Percentiles rank a stretch among this genome's conserved stretches.
Conservation (phyloP, 345 rosid genomes). For the Hevea brasiliensis region DNA sequence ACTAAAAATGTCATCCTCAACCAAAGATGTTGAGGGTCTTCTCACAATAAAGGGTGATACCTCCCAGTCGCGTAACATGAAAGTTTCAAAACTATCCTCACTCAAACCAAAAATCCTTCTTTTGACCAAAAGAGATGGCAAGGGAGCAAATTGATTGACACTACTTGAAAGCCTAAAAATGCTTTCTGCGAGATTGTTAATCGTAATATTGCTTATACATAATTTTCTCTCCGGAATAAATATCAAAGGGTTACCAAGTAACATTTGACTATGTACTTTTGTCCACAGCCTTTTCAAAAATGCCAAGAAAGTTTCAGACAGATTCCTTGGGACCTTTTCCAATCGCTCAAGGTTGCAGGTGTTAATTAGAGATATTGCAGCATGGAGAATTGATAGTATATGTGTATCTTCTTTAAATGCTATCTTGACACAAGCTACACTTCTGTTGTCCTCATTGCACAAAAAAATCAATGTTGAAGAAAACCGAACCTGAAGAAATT, state of each 20-base stretch:
- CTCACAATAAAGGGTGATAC: constrained; percentile 39
- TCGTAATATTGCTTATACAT: constrained; percentile 28
- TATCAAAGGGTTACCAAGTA: constrained; percentile 20
- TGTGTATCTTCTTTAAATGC: constrained; percentile 31
- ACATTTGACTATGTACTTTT: constrained; percentile 36
- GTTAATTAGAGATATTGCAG: constrained; percentile 41
- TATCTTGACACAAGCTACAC: constrained; percentile 21
- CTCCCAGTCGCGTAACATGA: constrained; percentile 49
- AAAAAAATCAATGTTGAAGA: constrained; percentile 29
- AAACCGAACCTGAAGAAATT: constrained; percentile 41
- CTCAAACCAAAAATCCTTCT: constrained; percentile 40
- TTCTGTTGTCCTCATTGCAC: constrained; percentile 21
- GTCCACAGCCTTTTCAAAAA: constrained; percentile 40
- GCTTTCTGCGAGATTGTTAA: constrained; percentile 49
- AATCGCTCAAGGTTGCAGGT: constrained; percentile 38
- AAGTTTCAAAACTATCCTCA: constrained; percentile 36
- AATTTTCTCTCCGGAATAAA: constrained; percentile 16
- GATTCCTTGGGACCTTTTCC: constrained; percentile 37
- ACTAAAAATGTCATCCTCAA: constrained; percentile 32
- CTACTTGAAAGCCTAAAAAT: constrained; percentile 50
- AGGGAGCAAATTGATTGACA: constrained; percentile 12
- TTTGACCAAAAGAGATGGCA: constrained; percentile 24
- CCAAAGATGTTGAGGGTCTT: constrained; percentile 20
- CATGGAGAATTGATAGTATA: constrained; percentile 35
- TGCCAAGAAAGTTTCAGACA: constrained; percentile 30